A percentile compares a stretch with the other conserved stretches of the same genome.
Evolutionary conservation across 805 yeast species (phyloP).

Genomic region (Metschnikowia lachancei): DNA sequence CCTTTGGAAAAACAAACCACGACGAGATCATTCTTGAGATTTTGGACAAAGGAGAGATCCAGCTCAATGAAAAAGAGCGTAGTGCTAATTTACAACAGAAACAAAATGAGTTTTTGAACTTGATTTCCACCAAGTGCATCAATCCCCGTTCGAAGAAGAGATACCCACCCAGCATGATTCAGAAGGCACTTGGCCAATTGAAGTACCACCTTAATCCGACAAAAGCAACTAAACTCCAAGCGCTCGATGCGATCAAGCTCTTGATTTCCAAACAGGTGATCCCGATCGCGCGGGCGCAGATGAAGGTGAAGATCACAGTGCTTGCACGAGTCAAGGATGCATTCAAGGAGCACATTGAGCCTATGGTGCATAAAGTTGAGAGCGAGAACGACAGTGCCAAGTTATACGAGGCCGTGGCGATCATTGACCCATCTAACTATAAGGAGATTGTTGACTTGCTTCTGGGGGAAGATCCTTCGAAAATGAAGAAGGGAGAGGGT

Average conservation of each 20-base stretch:
- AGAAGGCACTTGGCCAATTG: constrained; percentile 73
- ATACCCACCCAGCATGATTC: constrained; percentile 92
- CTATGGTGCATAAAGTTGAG: constrained; percentile 37
- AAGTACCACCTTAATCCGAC: constrained; percentile 75
- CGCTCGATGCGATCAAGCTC: constrained; percentile 83
- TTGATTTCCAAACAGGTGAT: constrained; percentile 76
- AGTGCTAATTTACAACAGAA: constrained; percentile 68
- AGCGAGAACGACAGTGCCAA: constrained; percentile 44
- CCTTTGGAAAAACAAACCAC: constrained; percentile 73
- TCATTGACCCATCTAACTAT: constrained; percentile 84
- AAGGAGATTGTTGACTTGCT: constrained; percentile 65
- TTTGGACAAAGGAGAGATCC: constrained; percentile 87
- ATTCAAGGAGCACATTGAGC: constrained; percentile 32
- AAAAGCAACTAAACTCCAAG: constrained; percentile 81
- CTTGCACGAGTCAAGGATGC: constrained; percentile 48
- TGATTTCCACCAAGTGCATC: constrained; percentile 85
- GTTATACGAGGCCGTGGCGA: constrained; percentile 46
- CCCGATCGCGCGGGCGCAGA: constrained; percentile 91
- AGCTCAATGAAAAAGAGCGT: constrained; percentile 90
- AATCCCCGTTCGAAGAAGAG: constrained; percentile 87
- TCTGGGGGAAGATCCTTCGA: constrained; percentile 41
- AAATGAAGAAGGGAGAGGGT: constrained; percentile 53
- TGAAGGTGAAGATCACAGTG: constrained; percentile 74
- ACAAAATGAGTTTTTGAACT: constrained; percentile 76
- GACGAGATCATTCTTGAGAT: constrained; percentile 79